Percentiles rank a stretch among this genome's conserved stretches.
Evolutionary conservation across 495 filamentous ascomycete genomes (phyloP).

Genomic region (Hypoxylon fuscum): DNA sequence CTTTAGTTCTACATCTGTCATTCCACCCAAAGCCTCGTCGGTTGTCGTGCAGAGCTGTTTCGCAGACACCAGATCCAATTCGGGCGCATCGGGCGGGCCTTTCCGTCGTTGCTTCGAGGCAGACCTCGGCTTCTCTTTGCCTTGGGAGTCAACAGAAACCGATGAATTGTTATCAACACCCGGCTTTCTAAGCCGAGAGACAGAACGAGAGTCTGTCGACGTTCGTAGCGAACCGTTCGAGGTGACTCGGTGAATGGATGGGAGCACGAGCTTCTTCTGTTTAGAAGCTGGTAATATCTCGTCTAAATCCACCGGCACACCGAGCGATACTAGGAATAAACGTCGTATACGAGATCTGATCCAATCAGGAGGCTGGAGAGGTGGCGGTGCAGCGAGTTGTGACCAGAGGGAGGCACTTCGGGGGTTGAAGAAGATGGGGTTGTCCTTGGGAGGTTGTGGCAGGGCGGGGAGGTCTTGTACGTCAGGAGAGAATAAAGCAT

Average conservation of each 20-base stretch:
- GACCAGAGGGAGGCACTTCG: constrained; percentile 91
- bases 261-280: constrained; percentile 96
- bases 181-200: constrained; percentile 60
- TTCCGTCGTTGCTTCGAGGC: constrained; percentile 57
- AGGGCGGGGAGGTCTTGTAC: constrained; percentile 59
- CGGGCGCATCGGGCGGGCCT: constrained; percentile 72
- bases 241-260: constrained; percentile 73
- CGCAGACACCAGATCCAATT: constrained; percentile 80
- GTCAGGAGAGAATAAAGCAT: constrained; percentile 65
- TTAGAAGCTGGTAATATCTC: constrained; percentile 96
- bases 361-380: constrained; percentile 97
- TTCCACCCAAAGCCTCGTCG: constrained; percentile 76
- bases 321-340: constrained; percentile 93
- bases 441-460: constrained; percentile 56
- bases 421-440: constrained; percentile 72
- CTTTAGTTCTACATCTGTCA: constrained; percentile 78
- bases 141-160: constrained; percentile 64
- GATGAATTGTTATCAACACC: constrained; percentile 62
- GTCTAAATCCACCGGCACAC: constrained; percentile 95
- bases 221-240: constrained; percentile 60
- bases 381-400: constrained; percentile 92
- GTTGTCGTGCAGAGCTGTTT: constrained; percentile 84
- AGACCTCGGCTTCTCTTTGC: constrained; percentile 50
- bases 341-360: constrained; percentile 95
- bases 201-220: constrained; percentile 60